phyloP scores from a whole-genome alignment of 306 rosid genomes.

The Lablab purpureus region DNA sequence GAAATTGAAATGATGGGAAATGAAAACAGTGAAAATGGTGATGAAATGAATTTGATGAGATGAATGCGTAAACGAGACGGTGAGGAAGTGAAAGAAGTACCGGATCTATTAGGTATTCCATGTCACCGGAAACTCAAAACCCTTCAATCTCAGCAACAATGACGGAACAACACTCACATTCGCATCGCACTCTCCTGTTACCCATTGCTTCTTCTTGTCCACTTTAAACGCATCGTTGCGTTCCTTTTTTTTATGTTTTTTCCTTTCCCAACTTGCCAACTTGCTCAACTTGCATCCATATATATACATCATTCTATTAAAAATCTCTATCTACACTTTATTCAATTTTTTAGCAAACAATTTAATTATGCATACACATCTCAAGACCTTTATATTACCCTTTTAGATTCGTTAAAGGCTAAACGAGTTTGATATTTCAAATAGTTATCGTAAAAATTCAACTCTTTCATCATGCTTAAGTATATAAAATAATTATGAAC shows the following conservation, averaged over 20 bases:
- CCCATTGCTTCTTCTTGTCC: not conserved
- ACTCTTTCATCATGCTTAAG: no score
- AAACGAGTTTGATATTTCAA: not conserved
- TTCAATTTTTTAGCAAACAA: not conserved
- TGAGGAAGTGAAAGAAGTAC: not conserved
- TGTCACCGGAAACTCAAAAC: not conserved
- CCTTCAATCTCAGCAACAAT: not conserved
- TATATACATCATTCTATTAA: not conserved
- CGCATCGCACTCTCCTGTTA: not conserved
- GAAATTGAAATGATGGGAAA: not conserved
- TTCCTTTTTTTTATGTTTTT: not conserved
- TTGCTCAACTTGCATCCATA: slow-evolving; percentile 8
- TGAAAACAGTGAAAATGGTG: not conserved
- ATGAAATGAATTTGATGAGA: not conserved
- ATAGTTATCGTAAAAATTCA: not conserved
- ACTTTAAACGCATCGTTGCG: slow-evolving; percentile 33
- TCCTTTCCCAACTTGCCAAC: not conserved
- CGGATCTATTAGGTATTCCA: not conserved
- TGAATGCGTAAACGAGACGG: not conserved
- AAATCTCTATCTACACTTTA: not conserved
- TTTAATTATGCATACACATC: not conserved
- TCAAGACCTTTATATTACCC: not conserved
- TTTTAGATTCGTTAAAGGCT: not conserved
- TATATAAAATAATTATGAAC: no score
- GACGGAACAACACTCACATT: not conserved